A percentile compares a stretch with the other conserved stretches of the same genome.
phyloP scores from a whole-genome alignment of 352 stramenopile genomes.

The Aphanomyces euteiches region DNA sequence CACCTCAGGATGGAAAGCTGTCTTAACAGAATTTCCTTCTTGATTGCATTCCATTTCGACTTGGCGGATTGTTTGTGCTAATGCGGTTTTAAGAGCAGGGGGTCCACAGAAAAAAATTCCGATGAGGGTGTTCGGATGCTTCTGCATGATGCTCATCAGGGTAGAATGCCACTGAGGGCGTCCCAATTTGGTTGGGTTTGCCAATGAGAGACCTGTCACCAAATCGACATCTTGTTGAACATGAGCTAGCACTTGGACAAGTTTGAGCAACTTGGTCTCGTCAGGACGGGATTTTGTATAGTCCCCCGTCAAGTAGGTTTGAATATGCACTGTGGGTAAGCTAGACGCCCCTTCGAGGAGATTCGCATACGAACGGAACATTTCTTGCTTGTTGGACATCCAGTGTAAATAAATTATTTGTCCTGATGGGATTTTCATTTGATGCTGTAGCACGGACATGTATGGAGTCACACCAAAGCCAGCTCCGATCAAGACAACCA shows the following conservation, averaged over 20 bases:
- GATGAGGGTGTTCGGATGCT: background rate
- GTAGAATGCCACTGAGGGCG: background rate
- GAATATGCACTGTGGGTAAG: constrained; percentile 75
- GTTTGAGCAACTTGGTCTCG: background rate
- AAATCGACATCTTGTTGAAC: background rate
- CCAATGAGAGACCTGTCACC: background rate
- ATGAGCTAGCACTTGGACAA: background rate
- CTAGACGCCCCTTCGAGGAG: constrained; percentile 74
- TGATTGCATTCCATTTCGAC: background rate
- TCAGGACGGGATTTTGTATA: background rate
- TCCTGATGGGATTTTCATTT: constrained; percentile 44
- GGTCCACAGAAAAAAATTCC: constrained; percentile 15
- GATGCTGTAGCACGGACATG: constrained; percentile 40
- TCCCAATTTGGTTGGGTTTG: background rate
- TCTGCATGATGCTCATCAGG: background rate
- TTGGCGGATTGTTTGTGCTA: background rate
- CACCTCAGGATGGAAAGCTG: background rate
- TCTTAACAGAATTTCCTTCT: background rate
- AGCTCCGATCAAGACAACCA: constrained; percentile 37
- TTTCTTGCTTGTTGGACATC: constrained; percentile 69
- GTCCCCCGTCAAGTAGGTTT: constrained; percentile 67
- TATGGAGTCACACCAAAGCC: constrained; percentile 50
- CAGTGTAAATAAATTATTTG: constrained; percentile 86
- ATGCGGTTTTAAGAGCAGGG: background rate
- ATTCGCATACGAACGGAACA: constrained; percentile 73